These are phyloP conservation scores for Rhypophila decipiens DNA, from an alignment of 495 filamentous ascomycete species.

Conservation along the genomic window DNA sequence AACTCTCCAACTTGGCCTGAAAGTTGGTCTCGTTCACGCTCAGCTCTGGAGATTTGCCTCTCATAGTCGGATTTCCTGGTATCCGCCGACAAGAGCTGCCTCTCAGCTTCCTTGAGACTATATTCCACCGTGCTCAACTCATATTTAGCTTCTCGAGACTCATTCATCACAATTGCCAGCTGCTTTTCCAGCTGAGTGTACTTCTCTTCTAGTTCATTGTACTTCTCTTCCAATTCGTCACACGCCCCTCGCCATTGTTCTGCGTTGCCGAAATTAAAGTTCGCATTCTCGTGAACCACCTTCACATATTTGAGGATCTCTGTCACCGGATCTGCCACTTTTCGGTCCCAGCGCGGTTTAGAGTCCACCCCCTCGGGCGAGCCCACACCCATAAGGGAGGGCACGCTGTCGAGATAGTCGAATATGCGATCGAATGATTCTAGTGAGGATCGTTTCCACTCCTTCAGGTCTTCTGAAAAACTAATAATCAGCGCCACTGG, in stretches of 20 bases:
- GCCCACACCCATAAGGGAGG: too few species aligned
- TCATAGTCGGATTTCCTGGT: too few species aligned
- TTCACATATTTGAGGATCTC: neutral
- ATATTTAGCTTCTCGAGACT: too few species aligned
- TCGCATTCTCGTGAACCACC: neutral
- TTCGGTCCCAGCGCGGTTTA: neutral
- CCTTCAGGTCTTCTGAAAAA: neutral
- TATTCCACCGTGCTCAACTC: too few species aligned
- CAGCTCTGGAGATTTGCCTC: too few species aligned
- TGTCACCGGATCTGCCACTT: neutral
- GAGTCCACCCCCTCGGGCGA: neutral
- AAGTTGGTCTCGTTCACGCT: neutral
- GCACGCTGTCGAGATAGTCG: neutral
- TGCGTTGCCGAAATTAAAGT: too few species aligned
- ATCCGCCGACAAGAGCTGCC: too few species aligned
- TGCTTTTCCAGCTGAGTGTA: neutral
- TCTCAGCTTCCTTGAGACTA: too few species aligned
- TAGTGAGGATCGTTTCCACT: neutral
- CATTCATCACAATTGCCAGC: neutral
- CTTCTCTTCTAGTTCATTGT: too few species aligned
- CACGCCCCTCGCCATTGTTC: too few species aligned
- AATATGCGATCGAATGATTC: too few species aligned
- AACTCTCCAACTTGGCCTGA: neutral
- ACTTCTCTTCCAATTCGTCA: too few species aligned
- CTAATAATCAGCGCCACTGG: neutral